phyloP scores from a whole-genome alignment of 371 early-diverging fungal genomes.

The Synchytrium microbalum region DNA sequence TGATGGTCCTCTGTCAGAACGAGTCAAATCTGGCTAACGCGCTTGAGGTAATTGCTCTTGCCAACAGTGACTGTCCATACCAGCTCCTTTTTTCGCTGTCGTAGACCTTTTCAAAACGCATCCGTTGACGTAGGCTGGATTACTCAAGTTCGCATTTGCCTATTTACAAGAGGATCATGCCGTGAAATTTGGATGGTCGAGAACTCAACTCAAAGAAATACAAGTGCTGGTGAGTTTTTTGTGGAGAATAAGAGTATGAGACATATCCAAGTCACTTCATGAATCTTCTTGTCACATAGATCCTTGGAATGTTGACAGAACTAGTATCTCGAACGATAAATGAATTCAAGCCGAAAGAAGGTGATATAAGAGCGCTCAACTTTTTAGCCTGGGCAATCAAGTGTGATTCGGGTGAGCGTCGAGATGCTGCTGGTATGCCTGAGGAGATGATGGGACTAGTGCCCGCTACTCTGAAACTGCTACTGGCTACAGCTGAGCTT shows the following conservation, averaged over 20 bases:
- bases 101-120: not conserved
- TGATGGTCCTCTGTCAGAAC: not conserved
- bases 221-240: not conserved
- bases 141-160: not conserved
- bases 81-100: not conserved
- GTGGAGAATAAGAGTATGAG: not conserved
- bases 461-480: constrained; percentile 9
- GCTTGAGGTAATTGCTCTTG: not conserved
- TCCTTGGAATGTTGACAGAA: not conserved
- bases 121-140: not conserved
- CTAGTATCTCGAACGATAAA: not conserved
- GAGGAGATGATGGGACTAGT: constrained; percentile 15
- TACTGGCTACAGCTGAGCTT: constrained; percentile 21
- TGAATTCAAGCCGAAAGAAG: not conserved
- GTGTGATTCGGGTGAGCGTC: not conserved
- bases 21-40: not conserved
- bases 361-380: not conserved
- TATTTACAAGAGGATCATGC: not conserved
- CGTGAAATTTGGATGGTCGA: not conserved
- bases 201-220: not conserved
- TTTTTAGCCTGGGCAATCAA: not conserved
- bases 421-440: not conserved
- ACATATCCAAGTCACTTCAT: not conserved
- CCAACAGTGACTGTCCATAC: no score
- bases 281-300: no score